phyloP scores from a whole-genome alignment of 768 basidiomycete species.

The Naganishia onofrii region DNA sequence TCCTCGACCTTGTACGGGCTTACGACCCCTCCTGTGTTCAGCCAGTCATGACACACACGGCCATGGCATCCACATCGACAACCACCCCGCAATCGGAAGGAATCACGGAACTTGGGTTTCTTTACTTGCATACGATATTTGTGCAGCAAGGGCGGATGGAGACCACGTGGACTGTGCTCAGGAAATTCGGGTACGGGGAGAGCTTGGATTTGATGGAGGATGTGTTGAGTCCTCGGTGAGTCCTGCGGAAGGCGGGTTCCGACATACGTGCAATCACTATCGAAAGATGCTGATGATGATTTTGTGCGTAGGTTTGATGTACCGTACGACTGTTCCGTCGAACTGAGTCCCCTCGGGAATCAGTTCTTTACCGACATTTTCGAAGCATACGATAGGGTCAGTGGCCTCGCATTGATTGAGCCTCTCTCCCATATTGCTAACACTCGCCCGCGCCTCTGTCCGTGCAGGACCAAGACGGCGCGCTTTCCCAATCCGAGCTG shows the following conservation, averaged over 20 bases:
- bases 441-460: neutral
- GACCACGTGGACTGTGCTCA: constrained; percentile 94
- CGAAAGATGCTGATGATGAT: constrained; percentile 28
- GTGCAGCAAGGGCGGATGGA: constrained; percentile 92
- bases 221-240: constrained; percentile 81
- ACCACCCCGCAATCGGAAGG: constrained; percentile 54
- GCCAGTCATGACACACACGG: constrained; percentile 42
- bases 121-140: constrained; percentile 93
- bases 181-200: constrained; percentile 94
- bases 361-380: constrained; percentile 97
- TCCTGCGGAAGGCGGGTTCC: too few relatives aligned
- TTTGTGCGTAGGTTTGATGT: constrained; percentile 73
- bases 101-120: constrained; percentile 86
- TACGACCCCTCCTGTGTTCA: constrained; percentile 72
- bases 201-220: constrained; percentile 83
- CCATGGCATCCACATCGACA: constrained; percentile 30
- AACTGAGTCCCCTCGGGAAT: constrained; percentile 88
- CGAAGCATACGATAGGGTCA: constrained; percentile 89
- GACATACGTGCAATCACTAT: too few relatives aligned
- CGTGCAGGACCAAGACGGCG: constrained; percentile 86
- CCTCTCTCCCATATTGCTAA: too few relatives aligned
- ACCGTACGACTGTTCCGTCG: constrained; percentile 87
- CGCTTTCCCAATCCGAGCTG: constrained; percentile 75
- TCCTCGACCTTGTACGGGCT: constrained; percentile 82
- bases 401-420: too few relatives aligned